Base-by-base conservation (phyloP, 306 rosid genomes). In the Echinosophora koreensis region DNA sequence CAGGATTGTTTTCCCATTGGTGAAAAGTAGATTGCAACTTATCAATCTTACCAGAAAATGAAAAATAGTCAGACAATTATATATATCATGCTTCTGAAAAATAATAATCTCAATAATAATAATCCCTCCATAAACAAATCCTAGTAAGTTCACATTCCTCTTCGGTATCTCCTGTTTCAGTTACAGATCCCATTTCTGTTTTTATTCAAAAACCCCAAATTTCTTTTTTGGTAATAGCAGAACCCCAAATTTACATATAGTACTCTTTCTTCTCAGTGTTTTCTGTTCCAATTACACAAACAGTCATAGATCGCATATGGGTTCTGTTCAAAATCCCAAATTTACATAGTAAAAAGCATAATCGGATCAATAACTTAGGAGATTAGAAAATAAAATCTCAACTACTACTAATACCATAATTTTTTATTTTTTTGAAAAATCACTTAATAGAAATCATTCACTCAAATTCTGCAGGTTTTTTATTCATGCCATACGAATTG, bases 21-120 rank as follows among this genome's bases (percentile, higher is more conserved):
- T 82, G 91, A 86, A 91, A 92, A 57, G 88, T 82, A 60, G 94
- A 87, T 76, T 87, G 97, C 87, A 96, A 77, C 71, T 89, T 92
- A 80, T 91, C 97, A 78, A 96, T 89, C 99, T 96, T 39, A 56
- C 14, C 74, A 81, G 37, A 77, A 52, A 81, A 68, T 11, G 56
- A 85, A 70, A 66, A 76, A 59, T 14, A 58, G 28, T 73, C 72
- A 80, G 32, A 77, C 66, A 82, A 35, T 37, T 35, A 35, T 4
- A 35, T 35, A 35, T 4, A 67, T 5, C 22, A 69, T 56, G 17
- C 83, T 41, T 74, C 2, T 5, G 70, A 54, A 66, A 68, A 34
- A 55, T 58, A 46, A 35, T 34, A 28, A 28, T 28, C 1, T 1
- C 30, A 28, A 28, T 28, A 28, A 28, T 28, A 28, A 28, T 30